Percentiles rank a stretch among this genome's conserved stretches.
These are phyloP conservation scores for Sonneratia caseolaris DNA, from an alignment of 345 rosid genomes.

Conservation along the genomic window DNA sequence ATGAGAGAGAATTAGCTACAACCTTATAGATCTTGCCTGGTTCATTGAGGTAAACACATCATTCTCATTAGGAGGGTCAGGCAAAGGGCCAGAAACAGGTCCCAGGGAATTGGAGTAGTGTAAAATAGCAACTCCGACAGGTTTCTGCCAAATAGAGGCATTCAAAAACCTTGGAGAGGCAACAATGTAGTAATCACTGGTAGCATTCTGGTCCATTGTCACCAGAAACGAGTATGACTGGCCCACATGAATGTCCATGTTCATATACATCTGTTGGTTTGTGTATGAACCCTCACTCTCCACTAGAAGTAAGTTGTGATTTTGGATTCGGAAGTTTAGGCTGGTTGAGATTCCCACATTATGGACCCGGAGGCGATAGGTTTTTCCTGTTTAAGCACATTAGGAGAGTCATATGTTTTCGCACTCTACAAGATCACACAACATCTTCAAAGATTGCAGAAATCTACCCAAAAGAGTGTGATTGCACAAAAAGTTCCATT, in stretches of 20 bases:
- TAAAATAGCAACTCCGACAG: slow-evolving; percentile 65
- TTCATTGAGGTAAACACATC: slow-evolving; percentile 82
- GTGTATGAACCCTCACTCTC: slow-evolving; percentile 97
- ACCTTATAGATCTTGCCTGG: slow-evolving; percentile 99
- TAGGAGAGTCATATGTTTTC: slow-evolving; percentile 7
- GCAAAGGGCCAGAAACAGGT: slow-evolving; percentile 82
- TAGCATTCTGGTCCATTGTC: slow-evolving; percentile 81
- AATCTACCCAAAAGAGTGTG: neutral
- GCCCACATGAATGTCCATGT: slow-evolving; percentile 93
- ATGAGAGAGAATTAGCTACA: slow-evolving; percentile 20
- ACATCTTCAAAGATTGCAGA: neutral
- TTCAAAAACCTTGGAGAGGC: slow-evolving; percentile 67
- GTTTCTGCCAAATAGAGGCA: slow-evolving; percentile 40
- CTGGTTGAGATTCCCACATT: slow-evolving; percentile 78
- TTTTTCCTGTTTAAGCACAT: slow-evolving; percentile 44
- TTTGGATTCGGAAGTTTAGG: slow-evolving; percentile 86
- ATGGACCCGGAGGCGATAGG: slow-evolving; percentile 80
- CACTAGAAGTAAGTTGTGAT: slow-evolving; percentile 74
- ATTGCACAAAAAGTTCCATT: neutral
- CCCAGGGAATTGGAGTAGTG: slow-evolving; percentile 79
- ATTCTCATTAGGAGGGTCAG: slow-evolving; percentile 59
- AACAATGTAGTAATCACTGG: slow-evolving; percentile 71
- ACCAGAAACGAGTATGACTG: slow-evolving; percentile 89
- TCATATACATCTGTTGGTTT: slow-evolving; percentile 61
- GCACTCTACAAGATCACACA: slow-evolving; percentile 3